Percentiles rank a stretch among this genome's conserved stretches.
Evolutionary conservation across 2,329 filamentous ascomycete genomes (phyloP).

Genomic region (Ophiocordyceps australis): DNA sequence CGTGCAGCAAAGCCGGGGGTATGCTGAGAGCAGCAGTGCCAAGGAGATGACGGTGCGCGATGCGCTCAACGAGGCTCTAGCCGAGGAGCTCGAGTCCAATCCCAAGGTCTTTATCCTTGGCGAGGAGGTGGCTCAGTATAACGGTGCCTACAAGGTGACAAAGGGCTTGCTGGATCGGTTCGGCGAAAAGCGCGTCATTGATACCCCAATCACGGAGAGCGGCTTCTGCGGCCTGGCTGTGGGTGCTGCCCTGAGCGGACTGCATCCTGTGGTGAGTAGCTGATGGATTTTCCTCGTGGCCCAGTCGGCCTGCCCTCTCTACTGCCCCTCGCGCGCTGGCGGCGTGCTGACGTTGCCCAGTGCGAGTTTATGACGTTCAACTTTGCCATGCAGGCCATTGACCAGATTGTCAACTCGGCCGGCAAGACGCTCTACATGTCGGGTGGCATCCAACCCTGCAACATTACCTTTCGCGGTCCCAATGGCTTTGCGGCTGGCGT

Average conservation of each 20-base stretch:
- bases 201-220: slow-evolving; percentile 95
- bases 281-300: not conserved
- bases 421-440: slow-evolving; percentile 99
- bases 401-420: slow-evolving; percentile 97
- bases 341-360: no score
- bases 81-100: slow-evolving; percentile 90
- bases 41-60: slow-evolving; percentile 97
- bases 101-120: slow-evolving; percentile 90
- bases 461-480: slow-evolving; percentile 98
- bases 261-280: slow-evolving; percentile 73
- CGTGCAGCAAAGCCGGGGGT: slow-evolving; percentile 30
- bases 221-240: slow-evolving; percentile 89
- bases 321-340: slow-evolving; percentile 2
- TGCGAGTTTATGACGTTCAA: slow-evolving; percentile 99
- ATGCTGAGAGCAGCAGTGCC: slow-evolving; percentile 38
- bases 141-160: slow-evolving; percentile 99
- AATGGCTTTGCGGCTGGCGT: slow-evolving; percentile 97
- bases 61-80: slow-evolving; percentile 91
- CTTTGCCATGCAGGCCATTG: slow-evolving; percentile 99
- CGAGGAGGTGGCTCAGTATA: slow-evolving; percentile 99
- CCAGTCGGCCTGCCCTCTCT: not conserved
- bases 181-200: slow-evolving; percentile 92
- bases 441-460: slow-evolving; percentile 96
- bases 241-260: slow-evolving; percentile 82
- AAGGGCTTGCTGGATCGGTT: slow-evolving; percentile 95